Conservation (phyloP, 495 filamentous ascomycete genomes). For the Cairneyella variabilis region DNA sequence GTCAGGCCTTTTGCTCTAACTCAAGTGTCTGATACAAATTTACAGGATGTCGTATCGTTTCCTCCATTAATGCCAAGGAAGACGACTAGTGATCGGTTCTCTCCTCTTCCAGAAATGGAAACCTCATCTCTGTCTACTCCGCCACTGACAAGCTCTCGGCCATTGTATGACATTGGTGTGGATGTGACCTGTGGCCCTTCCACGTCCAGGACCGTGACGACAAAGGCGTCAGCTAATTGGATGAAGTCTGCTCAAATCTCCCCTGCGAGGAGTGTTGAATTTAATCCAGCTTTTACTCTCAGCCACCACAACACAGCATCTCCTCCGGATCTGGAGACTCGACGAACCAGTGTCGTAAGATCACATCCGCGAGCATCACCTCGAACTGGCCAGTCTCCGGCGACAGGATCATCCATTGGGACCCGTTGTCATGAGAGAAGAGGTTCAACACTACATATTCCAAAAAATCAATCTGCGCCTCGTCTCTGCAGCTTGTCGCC, state of each 20-base stretch:
- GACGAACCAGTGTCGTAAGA: neutral
- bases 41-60: conserved; percentile 21
- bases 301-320: neutral
- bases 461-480: too few relatives aligned
- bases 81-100: conserved; percentile 18
- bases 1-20: neutral
- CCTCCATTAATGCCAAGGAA: conserved; percentile 16
- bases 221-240: conserved; percentile 2
- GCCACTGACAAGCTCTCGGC: neutral
- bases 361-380: conserved; percentile 10
- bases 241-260: neutral
- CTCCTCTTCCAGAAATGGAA: conserved; percentile 21
- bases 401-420: conserved; percentile 4
- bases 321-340: neutral
- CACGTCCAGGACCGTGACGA: neutral
- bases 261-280: conserved; percentile 3
- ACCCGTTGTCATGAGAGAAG: neutral
- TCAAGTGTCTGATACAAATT: neutral
- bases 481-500: too few relatives aligned
- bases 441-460: neutral
- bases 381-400: conserved; percentile 1
- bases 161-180: conserved; percentile 10
- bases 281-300: neutral
- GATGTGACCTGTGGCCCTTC: conserved; percentile 8
- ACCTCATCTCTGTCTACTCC: too few relatives aligned